These are phyloP conservation scores for Alternaria brassicicola DNA, from an alignment of 2,329 filamentous ascomycete genomes.

Conservation along the genomic window DNA sequence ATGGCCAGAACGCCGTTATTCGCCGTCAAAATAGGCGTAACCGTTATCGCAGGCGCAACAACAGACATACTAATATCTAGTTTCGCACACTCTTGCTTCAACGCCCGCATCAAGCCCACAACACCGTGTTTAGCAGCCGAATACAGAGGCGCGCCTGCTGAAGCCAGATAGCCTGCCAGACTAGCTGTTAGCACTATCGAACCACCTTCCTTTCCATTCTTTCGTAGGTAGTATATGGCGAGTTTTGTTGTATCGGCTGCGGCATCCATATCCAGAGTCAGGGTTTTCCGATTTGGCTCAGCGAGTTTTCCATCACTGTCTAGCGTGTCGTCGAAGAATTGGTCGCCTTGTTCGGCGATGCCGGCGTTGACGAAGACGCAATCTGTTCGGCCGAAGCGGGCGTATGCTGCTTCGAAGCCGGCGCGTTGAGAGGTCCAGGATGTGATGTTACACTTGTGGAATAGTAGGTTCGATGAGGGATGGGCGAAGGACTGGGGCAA, in stretches of 20 bases:
- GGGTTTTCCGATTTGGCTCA: constrained; percentile 54
- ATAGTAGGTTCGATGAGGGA: constrained; percentile 34
- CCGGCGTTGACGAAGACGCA: constrained; percentile 59
- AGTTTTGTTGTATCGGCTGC: constrained; percentile 56
- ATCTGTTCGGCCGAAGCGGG: constrained; percentile 54
- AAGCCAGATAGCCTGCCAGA: constrained; percentile 57
- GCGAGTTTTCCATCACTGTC: constrained; percentile 51
- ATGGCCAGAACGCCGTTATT: constrained; percentile 36
- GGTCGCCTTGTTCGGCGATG: constrained; percentile 55
- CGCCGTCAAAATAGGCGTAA: constrained; percentile 52
- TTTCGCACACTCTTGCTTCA: constrained; percentile 57
- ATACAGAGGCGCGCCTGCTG: constrained; percentile 56
- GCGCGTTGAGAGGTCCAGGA: constrained; percentile 54
- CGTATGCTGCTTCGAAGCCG: constrained; percentile 51
- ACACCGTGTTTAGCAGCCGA: constrained; percentile 59
- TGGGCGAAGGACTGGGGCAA: constrained; percentile 45
- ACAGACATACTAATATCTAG: constrained; percentile 54
- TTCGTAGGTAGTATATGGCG: constrained; percentile 55
- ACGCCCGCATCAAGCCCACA: constrained; percentile 57
- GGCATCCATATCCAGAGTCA: constrained; percentile 56
- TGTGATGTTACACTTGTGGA: constrained; percentile 54
- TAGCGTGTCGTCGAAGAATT: constrained; percentile 56
- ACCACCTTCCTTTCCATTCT: constrained; percentile 49
- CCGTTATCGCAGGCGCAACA: constrained; percentile 57
- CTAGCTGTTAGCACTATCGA: constrained; percentile 57